Conservation (phyloP, 352 stramenopile species). For the Pythium myriotylum region DNA sequence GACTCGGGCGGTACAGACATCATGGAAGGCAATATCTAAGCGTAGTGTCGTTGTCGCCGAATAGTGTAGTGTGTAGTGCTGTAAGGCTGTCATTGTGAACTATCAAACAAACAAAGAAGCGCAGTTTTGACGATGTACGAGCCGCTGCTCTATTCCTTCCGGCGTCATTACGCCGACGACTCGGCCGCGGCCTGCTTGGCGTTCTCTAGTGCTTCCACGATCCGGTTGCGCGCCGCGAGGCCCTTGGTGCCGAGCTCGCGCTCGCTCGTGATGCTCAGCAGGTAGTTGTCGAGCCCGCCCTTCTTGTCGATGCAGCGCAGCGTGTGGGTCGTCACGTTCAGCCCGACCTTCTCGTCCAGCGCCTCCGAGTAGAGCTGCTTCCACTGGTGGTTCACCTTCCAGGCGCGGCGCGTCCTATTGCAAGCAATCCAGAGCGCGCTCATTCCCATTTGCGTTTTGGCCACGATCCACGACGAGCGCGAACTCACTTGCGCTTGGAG, state of each 20-base stretch:
- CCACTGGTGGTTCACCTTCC: conserved; percentile 94
- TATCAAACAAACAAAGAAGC: no score
- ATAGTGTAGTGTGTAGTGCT: not conserved
- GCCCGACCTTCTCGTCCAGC: conserved; percentile 92
- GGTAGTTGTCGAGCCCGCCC: conserved; percentile 94
- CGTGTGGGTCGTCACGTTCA: conserved; percentile 93
- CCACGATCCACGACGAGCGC: no score
- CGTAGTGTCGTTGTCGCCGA: not conserved
- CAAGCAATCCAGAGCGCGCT: no score
- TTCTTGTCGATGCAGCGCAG: conserved; percentile 93
- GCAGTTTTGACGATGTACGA: not conserved
- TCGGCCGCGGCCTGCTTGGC: conserved; percentile 26
- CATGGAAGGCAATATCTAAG: conserved; percentile 28
- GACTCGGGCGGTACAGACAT: conserved; percentile 12
- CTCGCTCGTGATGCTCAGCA: conserved; percentile 90
- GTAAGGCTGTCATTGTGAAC: not conserved
- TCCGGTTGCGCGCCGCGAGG: conserved; percentile 55
- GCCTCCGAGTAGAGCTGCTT: conserved; percentile 89
- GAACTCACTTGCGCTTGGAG: conserved; percentile 82
- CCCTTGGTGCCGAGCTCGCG: conserved; percentile 75
- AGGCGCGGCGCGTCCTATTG: conserved; percentile 83
- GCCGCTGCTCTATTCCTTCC: conserved; percentile 1
- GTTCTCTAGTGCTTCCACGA: conserved; percentile 49
- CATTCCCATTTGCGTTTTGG: no score
- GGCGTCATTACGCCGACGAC: conserved; percentile 6